phyloP scores from a whole-genome alignment of 106 monocot species.

The Dactylorhiza incarnata region DNA sequence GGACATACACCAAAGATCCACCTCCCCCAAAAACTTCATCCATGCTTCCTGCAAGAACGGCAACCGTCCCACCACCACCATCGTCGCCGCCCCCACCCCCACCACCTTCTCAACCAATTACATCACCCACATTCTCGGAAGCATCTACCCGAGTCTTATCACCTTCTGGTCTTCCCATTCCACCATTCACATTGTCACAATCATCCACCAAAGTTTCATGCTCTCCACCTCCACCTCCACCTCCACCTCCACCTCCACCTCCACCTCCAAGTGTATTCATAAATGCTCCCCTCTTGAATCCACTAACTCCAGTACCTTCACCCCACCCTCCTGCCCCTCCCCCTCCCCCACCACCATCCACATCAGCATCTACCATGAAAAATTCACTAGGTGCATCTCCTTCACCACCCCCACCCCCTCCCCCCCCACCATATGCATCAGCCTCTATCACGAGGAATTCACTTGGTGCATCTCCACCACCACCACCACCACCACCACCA shows the following conservation, averaged over 20 bases:
- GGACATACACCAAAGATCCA: too few relatives aligned
- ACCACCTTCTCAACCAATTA: background rate
- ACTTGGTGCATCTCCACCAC: background rate
- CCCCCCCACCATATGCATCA: background rate
- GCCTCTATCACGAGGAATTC: background rate
- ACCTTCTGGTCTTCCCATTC: background rate
- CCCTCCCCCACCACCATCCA: background rate
- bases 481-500: background rate
- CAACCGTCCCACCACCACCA: background rate
- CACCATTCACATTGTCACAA: background rate
- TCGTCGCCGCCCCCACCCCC: background rate
- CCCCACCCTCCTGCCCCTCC: background rate
- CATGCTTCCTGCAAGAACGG: background rate
- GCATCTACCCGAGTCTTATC: background rate
- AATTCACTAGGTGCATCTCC: background rate
- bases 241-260: background rate
- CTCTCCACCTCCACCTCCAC: background rate
- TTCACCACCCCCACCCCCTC: background rate
- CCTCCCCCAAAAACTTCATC: background rate
- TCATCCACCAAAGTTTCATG: background rate
- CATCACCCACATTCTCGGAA: background rate
- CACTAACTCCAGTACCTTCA: too few relatives aligned
- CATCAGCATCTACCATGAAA: background rate
- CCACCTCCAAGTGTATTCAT: background rate
- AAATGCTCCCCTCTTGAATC: background rate